Evolutionary conservation across 768 basidiomycete species (phyloP).

Genomic region (Agrocybe pediades): DNA sequence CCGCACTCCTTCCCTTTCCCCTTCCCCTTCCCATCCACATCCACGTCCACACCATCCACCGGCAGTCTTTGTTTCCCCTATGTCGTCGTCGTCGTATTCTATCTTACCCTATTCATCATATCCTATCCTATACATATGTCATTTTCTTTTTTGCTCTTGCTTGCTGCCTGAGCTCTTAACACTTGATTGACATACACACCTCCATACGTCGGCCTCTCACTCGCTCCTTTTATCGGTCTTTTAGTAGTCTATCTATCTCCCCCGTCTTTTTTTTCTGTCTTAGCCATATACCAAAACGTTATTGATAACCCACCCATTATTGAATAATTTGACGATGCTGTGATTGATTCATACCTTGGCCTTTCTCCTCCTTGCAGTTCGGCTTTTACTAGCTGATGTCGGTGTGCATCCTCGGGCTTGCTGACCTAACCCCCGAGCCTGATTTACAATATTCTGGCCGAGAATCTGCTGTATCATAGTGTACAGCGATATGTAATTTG

Average conservation of each 20-base stretch:
- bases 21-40: neutral
- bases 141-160: neutral
- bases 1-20: neutral
- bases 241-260: too few relatives aligned
- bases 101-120: neutral
- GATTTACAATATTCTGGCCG: too few relatives aligned
- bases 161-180: too few relatives aligned
- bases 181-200: neutral
- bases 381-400: too few relatives aligned
- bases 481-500: too few relatives aligned
- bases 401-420: too few relatives aligned
- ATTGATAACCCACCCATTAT: conserved; percentile 17
- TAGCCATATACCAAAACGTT: conserved; percentile 12
- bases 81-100: neutral
- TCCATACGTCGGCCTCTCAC: conserved; percentile 10
- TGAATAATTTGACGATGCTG: conserved; percentile 15
- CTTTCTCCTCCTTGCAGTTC: too few relatives aligned
- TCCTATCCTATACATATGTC: conserved; percentile 2
- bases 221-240: conserved; percentile 9
- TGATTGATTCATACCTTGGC: too few relatives aligned
- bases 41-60: neutral
- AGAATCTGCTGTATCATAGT: too few relatives aligned
- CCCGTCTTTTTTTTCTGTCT: neutral
- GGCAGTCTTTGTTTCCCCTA: too few relatives aligned
- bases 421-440: too few relatives aligned